Percentiles rank a stretch among this genome's conserved stretches.
Evolutionary conservation across 306 rosid species (phyloP).

Genomic region (Cicer judaicum): DNA sequence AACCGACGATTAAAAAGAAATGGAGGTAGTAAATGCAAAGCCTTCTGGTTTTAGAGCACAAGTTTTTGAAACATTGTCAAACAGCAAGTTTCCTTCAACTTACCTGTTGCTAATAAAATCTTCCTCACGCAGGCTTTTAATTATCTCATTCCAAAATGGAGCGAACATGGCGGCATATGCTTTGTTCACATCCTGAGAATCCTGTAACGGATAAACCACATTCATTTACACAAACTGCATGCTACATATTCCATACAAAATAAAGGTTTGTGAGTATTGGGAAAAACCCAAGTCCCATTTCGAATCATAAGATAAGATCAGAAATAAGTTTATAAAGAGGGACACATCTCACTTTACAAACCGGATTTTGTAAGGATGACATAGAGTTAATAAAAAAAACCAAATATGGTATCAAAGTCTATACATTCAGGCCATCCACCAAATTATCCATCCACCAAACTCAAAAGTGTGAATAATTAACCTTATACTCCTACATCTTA

Average conservation of each 20-base stretch:
- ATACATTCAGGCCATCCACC: no score
- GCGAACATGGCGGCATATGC: constrained; percentile 80
- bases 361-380: no score
- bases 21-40: background rate
- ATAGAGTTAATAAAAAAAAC: no score
- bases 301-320: no score
- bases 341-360: no score
- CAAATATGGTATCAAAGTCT: no score
- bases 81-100: constrained; percentile 40
- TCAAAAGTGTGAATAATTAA: no score
- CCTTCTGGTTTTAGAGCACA: constrained; percentile 7
- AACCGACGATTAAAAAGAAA: no score
- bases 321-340: no score
- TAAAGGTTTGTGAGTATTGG: background rate
- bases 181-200: constrained; percentile 73
- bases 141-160: constrained; percentile 97
- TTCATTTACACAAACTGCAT: constrained; percentile 17
- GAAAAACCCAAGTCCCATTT: no score
- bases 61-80: constrained; percentile 22
- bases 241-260: background rate
- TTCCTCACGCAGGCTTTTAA: constrained; percentile 92
- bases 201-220: constrained; percentile 56
- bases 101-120: constrained; percentile 93
- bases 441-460: no score
- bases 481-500: no score